These are phyloP conservation scores for Colletotrichum limetticola DNA, from an alignment of 2,329 filamentous ascomycete genomes.

Conservation along the genomic window DNA sequence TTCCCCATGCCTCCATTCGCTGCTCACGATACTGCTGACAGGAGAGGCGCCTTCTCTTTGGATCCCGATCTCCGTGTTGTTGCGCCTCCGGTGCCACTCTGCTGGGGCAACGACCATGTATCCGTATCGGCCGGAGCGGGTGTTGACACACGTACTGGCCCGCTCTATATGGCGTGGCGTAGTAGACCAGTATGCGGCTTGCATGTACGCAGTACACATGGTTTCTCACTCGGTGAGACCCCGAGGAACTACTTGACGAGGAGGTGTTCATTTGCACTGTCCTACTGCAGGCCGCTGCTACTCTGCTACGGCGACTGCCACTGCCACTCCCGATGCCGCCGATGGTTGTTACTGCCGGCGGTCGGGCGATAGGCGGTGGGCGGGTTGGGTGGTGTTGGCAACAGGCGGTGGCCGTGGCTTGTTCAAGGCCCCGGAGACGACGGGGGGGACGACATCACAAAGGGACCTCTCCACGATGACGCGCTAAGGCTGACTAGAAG, in stretches of 20 bases:
- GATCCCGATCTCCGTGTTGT: neutral
- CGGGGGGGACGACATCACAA: slow-evolving; percentile 16
- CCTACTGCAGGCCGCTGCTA: neutral
- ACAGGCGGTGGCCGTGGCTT: slow-evolving; percentile 9
- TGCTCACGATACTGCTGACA: neutral
- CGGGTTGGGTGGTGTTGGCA: neutral
- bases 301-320: neutral
- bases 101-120: neutral
- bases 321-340: neutral
- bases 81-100: slow-evolving; percentile 16
- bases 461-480: slow-evolving; percentile 6
- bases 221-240: slow-evolving; percentile 16
- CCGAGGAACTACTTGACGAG: slow-evolving; percentile 2
- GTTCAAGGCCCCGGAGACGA: neutral
- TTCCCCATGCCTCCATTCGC: neutral
- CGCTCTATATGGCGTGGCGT: slow-evolving; percentile 8
- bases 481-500: slow-evolving; percentile 18
- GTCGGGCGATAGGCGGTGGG: slow-evolving; percentile 17
- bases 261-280: neutral
- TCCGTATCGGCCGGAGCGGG: slow-evolving; percentile 3
- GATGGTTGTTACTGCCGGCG: slow-evolving; percentile 7
- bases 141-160: slow-evolving; percentile 4
- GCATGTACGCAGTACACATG: neutral
- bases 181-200: slow-evolving; percentile 11
- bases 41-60: neutral